Evolutionary conservation across 139 green algal species (phyloP).

Genomic region (Ettlia oleoabundans): DNA sequence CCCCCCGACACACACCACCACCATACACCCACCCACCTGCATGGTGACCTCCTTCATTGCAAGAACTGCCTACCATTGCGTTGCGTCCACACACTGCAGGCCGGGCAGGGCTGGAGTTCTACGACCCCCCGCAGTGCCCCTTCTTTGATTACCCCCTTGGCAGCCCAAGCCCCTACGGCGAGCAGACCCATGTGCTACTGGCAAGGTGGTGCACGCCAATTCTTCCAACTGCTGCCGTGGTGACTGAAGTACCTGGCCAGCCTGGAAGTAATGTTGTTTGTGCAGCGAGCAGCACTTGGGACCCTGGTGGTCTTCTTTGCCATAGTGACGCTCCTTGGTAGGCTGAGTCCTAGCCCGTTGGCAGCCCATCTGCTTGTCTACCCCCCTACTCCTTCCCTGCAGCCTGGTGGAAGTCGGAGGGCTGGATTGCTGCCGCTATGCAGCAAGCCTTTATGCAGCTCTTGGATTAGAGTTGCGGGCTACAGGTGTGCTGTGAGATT

Average conservation of each 20-base stretch:
- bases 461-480: constrained; percentile 60
- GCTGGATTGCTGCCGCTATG: constrained; percentile 54
- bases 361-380: too few relatives aligned
- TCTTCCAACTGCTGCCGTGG: too few relatives aligned
- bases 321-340: too few relatives aligned
- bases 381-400: neutral
- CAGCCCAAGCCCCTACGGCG: constrained; percentile 61
- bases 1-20: too few relatives aligned
- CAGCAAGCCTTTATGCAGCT: constrained; percentile 11
- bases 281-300: too few relatives aligned
- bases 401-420: constrained; percentile 25
- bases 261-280: too few relatives aligned
- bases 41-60: neutral
- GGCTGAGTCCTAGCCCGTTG: too few relatives aligned
- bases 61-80: neutral
- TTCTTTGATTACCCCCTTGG: constrained; percentile 61
- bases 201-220: neutral
- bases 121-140: constrained; percentile 54
- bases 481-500: too few relatives aligned
- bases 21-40: too few relatives aligned
- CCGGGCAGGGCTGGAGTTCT: constrained; percentile 56
- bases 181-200: constrained; percentile 56
- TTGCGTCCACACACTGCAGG: neutral
- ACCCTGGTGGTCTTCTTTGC: too few relatives aligned
- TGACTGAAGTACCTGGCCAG: too few relatives aligned